These are phyloP conservation scores for Inosperma sp. DNA, from an alignment of 768 basidiomycete genomes.

Conservation along the genomic window DNA sequence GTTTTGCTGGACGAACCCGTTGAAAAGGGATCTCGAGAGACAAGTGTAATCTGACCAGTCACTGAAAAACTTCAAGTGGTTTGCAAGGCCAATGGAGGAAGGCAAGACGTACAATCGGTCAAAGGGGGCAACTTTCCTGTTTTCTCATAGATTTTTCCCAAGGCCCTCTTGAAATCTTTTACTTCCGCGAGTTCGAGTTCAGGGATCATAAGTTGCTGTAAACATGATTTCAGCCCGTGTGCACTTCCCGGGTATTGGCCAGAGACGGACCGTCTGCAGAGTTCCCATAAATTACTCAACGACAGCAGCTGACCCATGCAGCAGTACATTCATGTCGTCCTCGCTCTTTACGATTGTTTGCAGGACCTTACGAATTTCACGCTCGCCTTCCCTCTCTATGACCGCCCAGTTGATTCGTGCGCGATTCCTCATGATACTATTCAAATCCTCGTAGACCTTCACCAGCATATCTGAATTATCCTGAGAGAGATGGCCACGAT, in stretches of 20 bases:
- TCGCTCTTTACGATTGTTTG: conserved; percentile 29
- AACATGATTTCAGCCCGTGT: too few relatives aligned
- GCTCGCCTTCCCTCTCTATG: too few relatives aligned
- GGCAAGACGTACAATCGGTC: conserved; percentile 41
- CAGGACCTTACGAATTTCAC: conserved; percentile 30
- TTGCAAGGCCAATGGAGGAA: too few relatives aligned
- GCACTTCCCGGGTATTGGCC: too few relatives aligned
- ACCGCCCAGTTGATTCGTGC: too few relatives aligned
- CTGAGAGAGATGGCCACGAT: conserved; percentile 24
- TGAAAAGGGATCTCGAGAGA: conserved; percentile 28
- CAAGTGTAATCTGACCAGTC: conserved; percentile 37
- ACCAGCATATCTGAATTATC: conserved; percentile 35
- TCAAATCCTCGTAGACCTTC: too few relatives aligned
- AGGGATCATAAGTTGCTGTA: conserved; percentile 35
- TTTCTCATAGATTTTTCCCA: conserved; percentile 36
- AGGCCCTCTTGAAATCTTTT: conserved; percentile 32
- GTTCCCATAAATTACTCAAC: conserved; percentile 40
- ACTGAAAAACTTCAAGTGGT: too few relatives aligned
- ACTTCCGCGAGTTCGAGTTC: conserved; percentile 28
- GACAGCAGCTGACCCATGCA: conserved; percentile 28
- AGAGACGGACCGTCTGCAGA: conserved; percentile 34
- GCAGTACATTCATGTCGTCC: conserved; percentile 31
- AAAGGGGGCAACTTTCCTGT: conserved; percentile 40
- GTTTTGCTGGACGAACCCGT: conserved; percentile 40
- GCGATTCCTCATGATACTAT: too few relatives aligned